Conservation (phyloP, 169 alveolate species). For the Eimeria falciformis region DNA sequence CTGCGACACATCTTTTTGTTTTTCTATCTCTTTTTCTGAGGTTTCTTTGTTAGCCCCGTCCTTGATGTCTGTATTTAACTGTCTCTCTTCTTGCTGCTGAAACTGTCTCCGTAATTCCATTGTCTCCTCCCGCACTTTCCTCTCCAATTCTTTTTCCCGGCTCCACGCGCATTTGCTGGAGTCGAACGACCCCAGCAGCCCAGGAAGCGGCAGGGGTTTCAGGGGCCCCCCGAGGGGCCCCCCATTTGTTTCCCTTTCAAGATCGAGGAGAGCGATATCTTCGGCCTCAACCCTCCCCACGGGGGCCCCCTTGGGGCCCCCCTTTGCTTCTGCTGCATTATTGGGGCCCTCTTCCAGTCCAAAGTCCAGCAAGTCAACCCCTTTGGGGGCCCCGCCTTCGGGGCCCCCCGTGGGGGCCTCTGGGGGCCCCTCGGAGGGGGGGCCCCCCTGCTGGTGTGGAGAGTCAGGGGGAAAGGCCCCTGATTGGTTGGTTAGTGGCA, state of each 20-base stretch:
- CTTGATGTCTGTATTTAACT: neutral
- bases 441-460: no score
- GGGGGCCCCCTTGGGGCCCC: neutral
- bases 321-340: no score
- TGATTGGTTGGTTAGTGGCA: no score
- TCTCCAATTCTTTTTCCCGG: conserved; percentile 4
- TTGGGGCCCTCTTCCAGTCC: no score
- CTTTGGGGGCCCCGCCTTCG: neutral
- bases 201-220: conserved; percentile 12
- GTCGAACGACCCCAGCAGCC: conserved; percentile 28
- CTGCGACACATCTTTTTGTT: neutral
- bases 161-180: conserved; percentile 27
- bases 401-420: neutral
- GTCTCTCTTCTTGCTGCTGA: conserved; percentile 22
- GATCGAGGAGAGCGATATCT: no score
- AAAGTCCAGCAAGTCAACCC: no score
- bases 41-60: neutral
- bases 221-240: conserved; percentile 2
- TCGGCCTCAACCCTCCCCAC: no score
- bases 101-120: neutral
- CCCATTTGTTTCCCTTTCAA: neutral
- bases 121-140: conserved; percentile 2
- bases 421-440: neutral
- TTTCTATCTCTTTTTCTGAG: neutral
- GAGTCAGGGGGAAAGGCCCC: no score